These are phyloP conservation scores for Colletotrichum sojae DNA, from an alignment of 2,329 filamentous ascomycete genomes.

Conservation along the genomic window DNA sequence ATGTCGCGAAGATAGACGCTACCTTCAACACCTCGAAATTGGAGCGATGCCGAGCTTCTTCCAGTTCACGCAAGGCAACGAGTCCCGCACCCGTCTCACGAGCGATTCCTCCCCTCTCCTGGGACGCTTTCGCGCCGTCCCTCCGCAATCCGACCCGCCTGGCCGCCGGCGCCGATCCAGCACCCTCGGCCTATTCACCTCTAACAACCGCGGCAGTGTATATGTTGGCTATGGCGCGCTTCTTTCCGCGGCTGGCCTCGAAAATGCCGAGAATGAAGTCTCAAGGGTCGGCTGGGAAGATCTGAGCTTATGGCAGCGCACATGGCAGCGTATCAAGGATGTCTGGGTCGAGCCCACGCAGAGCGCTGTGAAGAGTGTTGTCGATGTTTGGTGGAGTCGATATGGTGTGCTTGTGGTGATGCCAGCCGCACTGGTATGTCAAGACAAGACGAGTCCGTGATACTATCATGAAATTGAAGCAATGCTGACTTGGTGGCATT, in stretches of 20 bases:
- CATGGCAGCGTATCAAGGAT: slow-evolving; percentile 59
- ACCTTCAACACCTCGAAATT: slow-evolving; percentile 33
- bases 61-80: slow-evolving; percentile 75
- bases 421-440: slow-evolving; percentile 71
- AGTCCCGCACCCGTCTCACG: slow-evolving; percentile 66
- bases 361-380: slow-evolving; percentile 68
- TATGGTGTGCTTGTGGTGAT: slow-evolving; percentile 73
- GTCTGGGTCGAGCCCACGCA: slow-evolving; percentile 75
- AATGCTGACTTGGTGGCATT: slow-evolving; percentile 10
- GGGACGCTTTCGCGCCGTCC: slow-evolving; percentile 76
- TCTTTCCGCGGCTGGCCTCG: slow-evolving; percentile 57
- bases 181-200: slow-evolving; percentile 46
- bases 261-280: slow-evolving; percentile 49
- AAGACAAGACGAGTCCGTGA: neutral
- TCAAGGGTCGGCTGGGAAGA: slow-evolving; percentile 50
- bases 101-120: slow-evolving; percentile 72
- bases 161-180: slow-evolving; percentile 49
- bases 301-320: slow-evolving; percentile 53
- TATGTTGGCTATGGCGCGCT: slow-evolving; percentile 71
- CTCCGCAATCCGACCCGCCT: slow-evolving; percentile 54
- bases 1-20: slow-evolving; percentile 32
- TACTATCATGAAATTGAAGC: slow-evolving; percentile 31
- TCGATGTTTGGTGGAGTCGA: slow-evolving; percentile 75
- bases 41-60: slow-evolving; percentile 74
- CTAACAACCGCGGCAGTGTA: slow-evolving; percentile 63